Evolutionary conservation across 2,329 filamentous ascomycete species (phyloP), one percentile per base, ranked within the genome.

Genomic region (Parastagonospora nodorum): DNA sequence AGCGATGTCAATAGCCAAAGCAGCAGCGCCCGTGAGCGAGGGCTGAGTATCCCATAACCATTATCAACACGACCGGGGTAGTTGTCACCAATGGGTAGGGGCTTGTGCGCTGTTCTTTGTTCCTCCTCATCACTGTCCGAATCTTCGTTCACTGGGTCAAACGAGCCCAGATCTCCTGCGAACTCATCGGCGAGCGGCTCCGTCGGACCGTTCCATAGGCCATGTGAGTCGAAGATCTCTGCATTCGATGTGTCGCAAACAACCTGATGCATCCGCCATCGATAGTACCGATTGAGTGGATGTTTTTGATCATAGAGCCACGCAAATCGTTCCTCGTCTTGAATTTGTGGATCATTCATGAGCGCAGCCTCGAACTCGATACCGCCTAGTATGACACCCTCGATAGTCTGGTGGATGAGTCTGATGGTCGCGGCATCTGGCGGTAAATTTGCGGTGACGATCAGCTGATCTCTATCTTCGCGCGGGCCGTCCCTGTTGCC

Each of bases 351-450:
- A 14, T 90, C 82, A 42, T 87, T 88, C 94, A 97, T 97, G 6
- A 99, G 81, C 2, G 96, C 79, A 5, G 92, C 92, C 74, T 99
- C 94, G 53, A 96, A 95, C 66, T 94, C 90, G 0, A 90, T 85
- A 0, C 92, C 92, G 60, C 94, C 85, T 16, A 86, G 84, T 8
- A 97, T 77, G 0, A 97, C 79, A 2, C 83, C 82, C 67, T 97
- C 93, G 30, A 96, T 82, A 0, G 92, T 89, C 69, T 88, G 92
- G 75, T 97, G 93, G 53, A 97, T 95, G 38, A 95, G 81, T 50
- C 87, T 87, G 1, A 97, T 78, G 54, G 88, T 88, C 58, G 86
- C 88, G 42, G 96, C 82, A 61, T 97, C 89, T 5, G 83, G 81
- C 1, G 93, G 93, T 6, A 88, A 81, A 54, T 85, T 84, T 10